Evolutionary conservation across 2,329 filamentous ascomycete genomes (phyloP).

Genomic region (Claviceps sp.): DNA sequence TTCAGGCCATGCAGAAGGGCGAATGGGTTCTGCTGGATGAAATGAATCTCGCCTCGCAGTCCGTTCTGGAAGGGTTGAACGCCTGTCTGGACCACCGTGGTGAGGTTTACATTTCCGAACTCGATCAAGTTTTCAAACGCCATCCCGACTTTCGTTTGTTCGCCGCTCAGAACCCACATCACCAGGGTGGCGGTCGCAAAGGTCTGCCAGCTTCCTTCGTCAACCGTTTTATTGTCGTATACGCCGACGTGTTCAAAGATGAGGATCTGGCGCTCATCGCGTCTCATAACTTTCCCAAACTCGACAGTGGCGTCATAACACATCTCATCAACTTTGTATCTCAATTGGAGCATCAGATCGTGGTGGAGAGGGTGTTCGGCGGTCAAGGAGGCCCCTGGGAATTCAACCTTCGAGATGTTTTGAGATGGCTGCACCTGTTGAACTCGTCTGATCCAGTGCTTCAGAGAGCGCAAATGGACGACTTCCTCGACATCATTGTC

Average conservation of each 20-base stretch:
- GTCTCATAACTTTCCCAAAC: conserved; percentile 56
- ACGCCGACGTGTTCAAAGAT: conserved; percentile 77
- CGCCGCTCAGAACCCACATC: conserved; percentile 93
- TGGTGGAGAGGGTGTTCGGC: conserved; percentile 44
- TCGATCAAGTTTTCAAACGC: conserved; percentile 85
- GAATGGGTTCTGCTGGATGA: conserved; percentile 96
- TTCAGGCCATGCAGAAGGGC: conserved; percentile 91
- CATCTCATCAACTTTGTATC: conserved; percentile 71
- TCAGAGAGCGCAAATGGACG: conserved; percentile 43
- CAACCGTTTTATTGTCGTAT: conserved; percentile 95
- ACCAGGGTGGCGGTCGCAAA: conserved; percentile 91
- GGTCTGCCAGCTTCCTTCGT: conserved; percentile 92
- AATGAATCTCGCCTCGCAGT: conserved; percentile 97
- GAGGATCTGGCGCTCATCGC: conserved; percentile 77
- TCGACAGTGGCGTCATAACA: conserved; percentile 44
- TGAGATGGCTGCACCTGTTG: conserved; percentile 68
- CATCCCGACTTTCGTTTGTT: conserved; percentile 90
- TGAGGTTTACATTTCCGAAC: conserved; percentile 86
- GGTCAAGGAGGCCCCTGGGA: conserved; percentile 75
- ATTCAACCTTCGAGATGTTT: conserved; percentile 82
- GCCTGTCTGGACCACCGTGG: conserved; percentile 94
- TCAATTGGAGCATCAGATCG: conserved; percentile 59
- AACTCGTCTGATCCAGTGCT: conserved; percentile 42
- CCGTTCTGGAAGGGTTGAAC: conserved; percentile 89
- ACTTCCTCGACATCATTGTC: conserved; percentile 74